These are phyloP conservation scores for Trichoderma guizhouense DNA, from an alignment of 2,329 filamentous ascomycete genomes.

Conservation along the genomic window DNA sequence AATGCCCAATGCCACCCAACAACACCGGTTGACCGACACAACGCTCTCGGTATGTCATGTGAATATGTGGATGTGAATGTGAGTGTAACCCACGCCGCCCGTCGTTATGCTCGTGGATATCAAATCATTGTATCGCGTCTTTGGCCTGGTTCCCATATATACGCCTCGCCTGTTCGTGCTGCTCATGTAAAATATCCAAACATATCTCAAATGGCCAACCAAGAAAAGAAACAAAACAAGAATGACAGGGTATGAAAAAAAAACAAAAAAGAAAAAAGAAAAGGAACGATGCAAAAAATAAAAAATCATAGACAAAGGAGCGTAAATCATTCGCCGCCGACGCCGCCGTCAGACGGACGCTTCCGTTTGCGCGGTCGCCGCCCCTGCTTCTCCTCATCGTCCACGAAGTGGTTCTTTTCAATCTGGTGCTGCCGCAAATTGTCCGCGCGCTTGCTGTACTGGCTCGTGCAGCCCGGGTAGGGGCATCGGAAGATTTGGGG, in stretches of 20 bases:
- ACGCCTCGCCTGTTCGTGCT: background rate
- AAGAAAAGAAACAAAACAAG: background rate
- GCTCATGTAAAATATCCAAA: background rate
- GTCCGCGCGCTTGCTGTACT: constrained; percentile 54
- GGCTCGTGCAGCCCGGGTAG: constrained; percentile 51
- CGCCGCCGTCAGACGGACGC: constrained; percentile 17
- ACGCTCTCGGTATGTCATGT: background rate
- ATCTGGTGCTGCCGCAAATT: constrained; percentile 56
- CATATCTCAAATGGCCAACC: background rate
- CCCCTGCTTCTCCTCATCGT: constrained; percentile 35
- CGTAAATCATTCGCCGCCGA: background rate
- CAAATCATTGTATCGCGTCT: background rate
- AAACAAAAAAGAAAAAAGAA: background rate
- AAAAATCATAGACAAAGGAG: background rate
- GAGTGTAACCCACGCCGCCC: background rate
- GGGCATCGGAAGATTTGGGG: constrained; percentile 52
- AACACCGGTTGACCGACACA: background rate
- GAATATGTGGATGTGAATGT: background rate
- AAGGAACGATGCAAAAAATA: background rate
- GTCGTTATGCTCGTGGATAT: background rate
- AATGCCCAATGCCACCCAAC: background rate
- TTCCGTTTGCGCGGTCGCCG: constrained; percentile 47
- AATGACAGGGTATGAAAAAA: background rate
- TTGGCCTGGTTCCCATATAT: background rate
- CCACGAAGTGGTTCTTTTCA: constrained; percentile 54